These are phyloP conservation scores for Debaryomyces hansenii DNA, from an alignment of 805 yeast genomes.

Conservation along the genomic window DNA sequence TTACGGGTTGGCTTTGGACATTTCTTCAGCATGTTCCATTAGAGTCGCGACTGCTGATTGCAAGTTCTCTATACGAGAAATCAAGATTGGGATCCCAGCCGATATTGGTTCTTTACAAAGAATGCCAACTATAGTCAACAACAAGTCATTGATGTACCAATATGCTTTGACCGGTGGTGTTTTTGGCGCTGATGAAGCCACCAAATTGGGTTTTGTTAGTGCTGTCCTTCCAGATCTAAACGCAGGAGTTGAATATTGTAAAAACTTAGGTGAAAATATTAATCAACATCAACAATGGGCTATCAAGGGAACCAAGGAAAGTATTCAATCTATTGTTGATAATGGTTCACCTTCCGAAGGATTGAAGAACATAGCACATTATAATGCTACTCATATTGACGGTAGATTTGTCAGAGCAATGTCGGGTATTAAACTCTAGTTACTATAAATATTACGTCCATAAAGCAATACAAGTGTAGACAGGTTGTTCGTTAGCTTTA, in stretches of 20 bases:
- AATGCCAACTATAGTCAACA: slow-evolving; percentile 52
- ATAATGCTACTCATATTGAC: slow-evolving; percentile 42
- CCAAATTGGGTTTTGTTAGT: slow-evolving; percentile 54
- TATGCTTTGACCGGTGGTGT: slow-evolving; percentile 60
- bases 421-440: slow-evolving; percentile 6
- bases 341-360: slow-evolving; percentile 47
- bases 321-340: slow-evolving; percentile 42
- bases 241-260: slow-evolving; percentile 50
- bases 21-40: slow-evolving; percentile 57
- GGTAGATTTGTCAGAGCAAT: slow-evolving; percentile 7
- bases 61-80: slow-evolving; percentile 62
- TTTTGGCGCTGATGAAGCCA: slow-evolving; percentile 57
- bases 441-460: neutral
- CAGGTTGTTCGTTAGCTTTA: too few relatives aligned
- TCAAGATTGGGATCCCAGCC: slow-evolving; percentile 72
- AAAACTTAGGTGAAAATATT: slow-evolving; percentile 49
- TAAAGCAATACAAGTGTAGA: too few relatives aligned
- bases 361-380: slow-evolving; percentile 51
- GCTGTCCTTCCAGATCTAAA: slow-evolving; percentile 45
- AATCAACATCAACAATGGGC: slow-evolving; percentile 55
- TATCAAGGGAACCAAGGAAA: slow-evolving; percentile 60
- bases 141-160: slow-evolving; percentile 58
- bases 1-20: slow-evolving; percentile 69
- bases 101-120: slow-evolving; percentile 79
- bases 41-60: slow-evolving; percentile 56